These are phyloP conservation scores for Smallanthus sonchifolius DNA, from an alignment of 129 eudicot genomes.

Conservation along the genomic window DNA sequence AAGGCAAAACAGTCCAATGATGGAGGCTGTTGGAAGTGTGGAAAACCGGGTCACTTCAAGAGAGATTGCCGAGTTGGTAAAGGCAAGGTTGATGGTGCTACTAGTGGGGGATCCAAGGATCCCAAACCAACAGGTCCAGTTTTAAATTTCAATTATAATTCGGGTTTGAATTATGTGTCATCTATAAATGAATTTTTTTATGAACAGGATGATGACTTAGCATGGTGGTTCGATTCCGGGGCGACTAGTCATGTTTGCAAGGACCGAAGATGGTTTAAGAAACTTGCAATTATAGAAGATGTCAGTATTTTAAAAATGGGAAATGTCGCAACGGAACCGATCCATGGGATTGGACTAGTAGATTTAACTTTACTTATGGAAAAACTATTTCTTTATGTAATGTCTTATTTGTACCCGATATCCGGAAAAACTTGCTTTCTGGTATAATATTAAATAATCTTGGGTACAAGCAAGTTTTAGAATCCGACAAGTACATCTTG, in stretches of 20 bases:
- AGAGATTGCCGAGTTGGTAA: background rate
- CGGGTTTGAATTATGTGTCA: background rate
- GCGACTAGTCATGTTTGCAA: conserved; percentile 1
- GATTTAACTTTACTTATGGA: background rate
- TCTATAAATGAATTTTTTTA: background rate
- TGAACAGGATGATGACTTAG: background rate
- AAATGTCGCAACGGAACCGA: background rate
- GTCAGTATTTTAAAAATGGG: background rate
- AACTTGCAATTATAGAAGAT: background rate
- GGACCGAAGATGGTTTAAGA: background rate
- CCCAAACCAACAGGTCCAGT: background rate
- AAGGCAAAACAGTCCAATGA: no score
- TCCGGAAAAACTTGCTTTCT: background rate
- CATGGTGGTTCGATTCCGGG: background rate
- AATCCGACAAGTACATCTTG: no score
- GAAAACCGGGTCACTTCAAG: background rate
- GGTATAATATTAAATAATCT: no score
- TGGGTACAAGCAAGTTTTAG: no score
- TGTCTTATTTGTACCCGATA: background rate
- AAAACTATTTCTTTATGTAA: background rate
- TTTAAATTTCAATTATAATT: background rate
- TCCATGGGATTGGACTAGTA: background rate
- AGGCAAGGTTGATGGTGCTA: background rate
- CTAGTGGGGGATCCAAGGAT: background rate
- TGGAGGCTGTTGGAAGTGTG: no score